phyloP scores from a whole-genome alignment of 805 yeast species.

The Torulaspora maleeae region DNA sequence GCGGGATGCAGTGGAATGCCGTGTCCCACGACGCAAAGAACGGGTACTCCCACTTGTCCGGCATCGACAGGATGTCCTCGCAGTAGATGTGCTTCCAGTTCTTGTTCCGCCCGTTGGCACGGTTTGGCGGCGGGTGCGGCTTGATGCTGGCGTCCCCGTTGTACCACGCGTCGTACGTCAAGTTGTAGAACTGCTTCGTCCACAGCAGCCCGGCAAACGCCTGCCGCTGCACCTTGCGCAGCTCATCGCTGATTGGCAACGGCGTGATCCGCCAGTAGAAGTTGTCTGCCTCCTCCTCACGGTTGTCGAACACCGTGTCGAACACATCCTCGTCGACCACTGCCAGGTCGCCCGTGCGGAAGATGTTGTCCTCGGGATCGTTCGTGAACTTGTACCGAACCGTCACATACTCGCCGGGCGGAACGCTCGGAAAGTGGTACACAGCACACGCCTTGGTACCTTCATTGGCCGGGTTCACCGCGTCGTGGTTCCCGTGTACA shows the following conservation, averaged over 20 bases:
- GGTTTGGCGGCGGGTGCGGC: constrained; percentile 70
- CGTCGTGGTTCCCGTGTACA: constrained; percentile 48
- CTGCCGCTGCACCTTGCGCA: constrained; percentile 83
- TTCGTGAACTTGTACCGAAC: constrained; percentile 69
- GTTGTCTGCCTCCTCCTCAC: constrained; percentile 87
- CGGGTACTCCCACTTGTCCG: constrained; percentile 95
- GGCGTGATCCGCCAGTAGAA: constrained; percentile 88
- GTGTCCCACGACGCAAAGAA: constrained; percentile 97
- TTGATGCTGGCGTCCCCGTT: constrained; percentile 75
- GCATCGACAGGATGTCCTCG: constrained; percentile 82
- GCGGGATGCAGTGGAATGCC: constrained; percentile 89
- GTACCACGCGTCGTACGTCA: constrained; percentile 81
- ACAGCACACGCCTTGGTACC: constrained; percentile 89
- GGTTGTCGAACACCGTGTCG: constrained; percentile 60
- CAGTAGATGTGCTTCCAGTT: constrained; percentile 88
- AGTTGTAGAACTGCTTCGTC: constrained; percentile 89
- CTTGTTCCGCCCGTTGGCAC: constrained; percentile 82
- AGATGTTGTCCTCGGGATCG: constrained; percentile 28
- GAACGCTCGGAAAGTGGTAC: constrained; percentile 74
- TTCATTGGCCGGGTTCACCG: constrained; percentile 59
- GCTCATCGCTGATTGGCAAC: constrained; percentile 71
- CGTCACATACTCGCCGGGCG: constrained; percentile 82
- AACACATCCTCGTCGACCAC: constrained; percentile 68
- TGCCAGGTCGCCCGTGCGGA: constrained; percentile 31
- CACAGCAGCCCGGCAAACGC: constrained; percentile 91